phyloP scores from a whole-genome alignment of 306 rosid genomes.

The Lupinus albus region DNA sequence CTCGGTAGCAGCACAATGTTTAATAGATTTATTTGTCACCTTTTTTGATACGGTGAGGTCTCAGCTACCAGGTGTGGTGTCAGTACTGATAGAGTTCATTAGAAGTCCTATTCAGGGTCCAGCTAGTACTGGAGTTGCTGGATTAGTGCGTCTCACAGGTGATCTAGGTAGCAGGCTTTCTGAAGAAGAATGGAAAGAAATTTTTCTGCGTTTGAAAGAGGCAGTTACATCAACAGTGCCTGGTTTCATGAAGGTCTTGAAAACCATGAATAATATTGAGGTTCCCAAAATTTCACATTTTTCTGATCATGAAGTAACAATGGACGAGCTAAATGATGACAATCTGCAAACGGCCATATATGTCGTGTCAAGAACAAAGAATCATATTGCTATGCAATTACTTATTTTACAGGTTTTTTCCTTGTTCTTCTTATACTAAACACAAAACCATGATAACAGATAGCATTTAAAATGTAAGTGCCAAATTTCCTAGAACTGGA shows the following conservation, averaged over 20 bases:
- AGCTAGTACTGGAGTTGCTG: slow-evolving; percentile 89
- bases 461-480: slow-evolving; percentile 18
- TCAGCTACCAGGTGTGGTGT: slow-evolving; percentile 79
- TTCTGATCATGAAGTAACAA: slow-evolving; percentile 70
- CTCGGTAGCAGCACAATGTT: slow-evolving; percentile 79
- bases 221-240: slow-evolving; percentile 76
- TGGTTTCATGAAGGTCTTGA: slow-evolving; percentile 78
- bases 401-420: slow-evolving; percentile 80
- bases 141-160: slow-evolving; percentile 71
- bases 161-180: slow-evolving; percentile 75
- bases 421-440: slow-evolving; percentile 34
- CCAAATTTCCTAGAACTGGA: slow-evolving; percentile 15
- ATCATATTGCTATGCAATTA: slow-evolving; percentile 87
- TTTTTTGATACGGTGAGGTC: slow-evolving; percentile 72
- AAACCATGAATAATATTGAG: slow-evolving; percentile 65
- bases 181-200: slow-evolving; percentile 78
- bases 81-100: slow-evolving; percentile 70
- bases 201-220: slow-evolving; percentile 79
- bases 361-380: slow-evolving; percentile 78
- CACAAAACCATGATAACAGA: slow-evolving; percentile 2
- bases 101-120: slow-evolving; percentile 89
- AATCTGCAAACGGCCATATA: slow-evolving; percentile 82
- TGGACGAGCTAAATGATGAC: slow-evolving; percentile 81
- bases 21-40: slow-evolving; percentile 74
- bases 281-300: slow-evolving; percentile 54